Conservation (phyloP, 169 alveolate species). For the Ichthyophthirius multifiliis region DNA sequence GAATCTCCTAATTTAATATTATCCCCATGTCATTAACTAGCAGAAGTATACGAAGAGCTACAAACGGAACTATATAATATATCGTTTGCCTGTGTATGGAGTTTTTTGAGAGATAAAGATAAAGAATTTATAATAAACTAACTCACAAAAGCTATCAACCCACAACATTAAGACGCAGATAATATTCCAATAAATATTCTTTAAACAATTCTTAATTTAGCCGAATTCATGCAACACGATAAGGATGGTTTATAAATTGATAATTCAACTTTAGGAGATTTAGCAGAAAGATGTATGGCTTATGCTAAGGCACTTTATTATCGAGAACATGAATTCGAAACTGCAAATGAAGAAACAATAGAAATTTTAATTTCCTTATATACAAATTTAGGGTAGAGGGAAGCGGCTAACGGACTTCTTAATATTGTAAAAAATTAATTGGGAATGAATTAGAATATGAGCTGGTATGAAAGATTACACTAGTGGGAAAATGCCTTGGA, state of each 20-base stretch:
- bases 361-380: constrained; percentile 79
- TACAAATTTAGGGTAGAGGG: constrained; percentile 81
- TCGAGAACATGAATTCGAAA: constrained; percentile 81
- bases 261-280: constrained; percentile 74
- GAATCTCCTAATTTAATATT: constrained; percentile 81
- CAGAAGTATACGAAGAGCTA: constrained; percentile 84
- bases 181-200: constrained; percentile 81
- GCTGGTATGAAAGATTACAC: constrained; percentile 81
- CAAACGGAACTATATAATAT: constrained; percentile 85
- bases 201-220: constrained; percentile 81
- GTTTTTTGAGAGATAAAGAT: constrained; percentile 69
- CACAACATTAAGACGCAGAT: constrained; percentile 34
- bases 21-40: constrained; percentile 71
- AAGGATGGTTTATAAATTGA: constrained; percentile 78
- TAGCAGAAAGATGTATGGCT: constrained; percentile 89
- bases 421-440: constrained; percentile 71
- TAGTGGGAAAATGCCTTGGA: constrained; percentile 80
- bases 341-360: constrained; percentile 65
- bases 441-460: constrained; percentile 55
- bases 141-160: constrained; percentile 70
- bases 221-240: constrained; percentile 88
- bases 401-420: constrained; percentile 86
- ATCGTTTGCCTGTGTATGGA: constrained; percentile 85
- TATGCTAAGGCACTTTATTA: constrained; percentile 91
- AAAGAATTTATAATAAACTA: constrained; percentile 65